Conservation (phyloP, 2,329 filamentous ascomycete genomes). For the Fonsecaea pugnacius region DNA sequence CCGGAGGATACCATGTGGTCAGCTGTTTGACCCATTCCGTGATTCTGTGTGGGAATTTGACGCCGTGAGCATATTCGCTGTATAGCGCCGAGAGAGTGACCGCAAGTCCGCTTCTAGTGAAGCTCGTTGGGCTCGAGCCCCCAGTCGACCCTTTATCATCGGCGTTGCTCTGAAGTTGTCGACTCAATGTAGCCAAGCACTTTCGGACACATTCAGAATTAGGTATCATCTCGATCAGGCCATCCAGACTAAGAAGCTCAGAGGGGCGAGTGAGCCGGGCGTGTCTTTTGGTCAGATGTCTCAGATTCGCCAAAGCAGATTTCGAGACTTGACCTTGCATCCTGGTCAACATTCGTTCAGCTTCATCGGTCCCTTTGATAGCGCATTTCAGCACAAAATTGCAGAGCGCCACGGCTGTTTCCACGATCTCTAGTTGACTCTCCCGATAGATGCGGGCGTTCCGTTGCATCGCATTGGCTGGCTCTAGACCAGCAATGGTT, state of each 20-base stretch:
- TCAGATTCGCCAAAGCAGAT: slow-evolving; percentile 20
- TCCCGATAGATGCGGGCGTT: slow-evolving; percentile 50
- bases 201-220: slow-evolving; percentile 16
- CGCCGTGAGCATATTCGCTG: slow-evolving; percentile 30
- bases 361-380: slow-evolving; percentile 27
- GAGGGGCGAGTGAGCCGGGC: slow-evolving; percentile 28
- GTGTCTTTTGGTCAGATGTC: slow-evolving; percentile 21
- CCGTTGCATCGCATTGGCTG: slow-evolving; percentile 47
- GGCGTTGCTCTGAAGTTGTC: slow-evolving; percentile 9
- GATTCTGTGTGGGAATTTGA: slow-evolving; percentile 42
- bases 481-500: slow-evolving; percentile 30
- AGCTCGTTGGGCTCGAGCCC: not conserved
- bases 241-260: slow-evolving; percentile 31
- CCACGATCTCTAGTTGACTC: slow-evolving; percentile 46
- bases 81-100: slow-evolving; percentile 35
- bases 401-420: slow-evolving; percentile 47
- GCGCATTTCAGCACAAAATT: slow-evolving; percentile 47
- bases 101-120: slow-evolving; percentile 31
- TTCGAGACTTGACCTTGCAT: slow-evolving; percentile 21
- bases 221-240: slow-evolving; percentile 33
- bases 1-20: slow-evolving; percentile 38
- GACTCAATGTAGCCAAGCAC: slow-evolving; percentile 24
- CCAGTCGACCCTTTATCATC: not conserved
- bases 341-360: slow-evolving; percentile 21
- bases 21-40: slow-evolving; percentile 42